phyloP scores from a whole-genome alignment of 371 early-diverging fungal species.

The Mortierella polycephala region DNA sequence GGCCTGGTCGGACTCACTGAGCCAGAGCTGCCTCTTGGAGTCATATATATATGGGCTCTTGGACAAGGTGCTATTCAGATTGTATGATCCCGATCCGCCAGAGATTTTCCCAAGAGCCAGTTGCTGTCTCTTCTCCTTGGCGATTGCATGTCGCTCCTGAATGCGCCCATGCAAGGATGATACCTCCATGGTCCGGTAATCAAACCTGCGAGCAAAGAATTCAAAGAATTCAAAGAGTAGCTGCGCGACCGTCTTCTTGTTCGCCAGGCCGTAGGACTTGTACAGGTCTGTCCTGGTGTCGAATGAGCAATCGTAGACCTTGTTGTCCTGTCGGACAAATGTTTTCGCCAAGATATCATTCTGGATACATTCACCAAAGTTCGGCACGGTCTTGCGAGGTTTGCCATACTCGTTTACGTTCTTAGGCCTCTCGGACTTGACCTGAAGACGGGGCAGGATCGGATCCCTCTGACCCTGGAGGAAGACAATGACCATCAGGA shows the following conservation, averaged over 20 bases:
- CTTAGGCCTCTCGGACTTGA: conserved; percentile 11
- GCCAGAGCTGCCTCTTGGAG: conserved; percentile 17
- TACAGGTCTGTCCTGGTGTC: conserved; percentile 22
- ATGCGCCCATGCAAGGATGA: conserved; percentile 8
- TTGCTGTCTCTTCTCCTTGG: conserved; percentile 7
- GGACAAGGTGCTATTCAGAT: not conserved
- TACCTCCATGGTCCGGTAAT: conserved; percentile 45
- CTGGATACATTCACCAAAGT: conserved; percentile 1
- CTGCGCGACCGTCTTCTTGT: conserved; percentile 33
- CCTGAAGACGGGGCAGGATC: conserved; percentile 39
- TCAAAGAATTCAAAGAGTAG: conserved; percentile 47
- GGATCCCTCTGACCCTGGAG: conserved; percentile 28
- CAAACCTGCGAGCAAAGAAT: conserved; percentile 29
- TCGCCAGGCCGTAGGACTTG: conserved; percentile 15
- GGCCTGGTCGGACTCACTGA: conserved; percentile 15
- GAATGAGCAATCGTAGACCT: conserved; percentile 24
- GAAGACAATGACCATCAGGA: conserved; percentile 46
- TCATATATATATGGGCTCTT: conserved; percentile 11
- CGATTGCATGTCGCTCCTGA: conserved; percentile 23
- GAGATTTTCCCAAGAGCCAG: not conserved
- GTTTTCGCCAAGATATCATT: too few relatives aligned
- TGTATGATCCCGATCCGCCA: not conserved
- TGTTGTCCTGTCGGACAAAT: conserved; percentile 3
- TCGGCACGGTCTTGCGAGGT: not conserved
- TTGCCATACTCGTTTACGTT: conserved; percentile 5